A percentile compares a stretch with the other conserved stretches of the same genome.
Evolutionary conservation across 2,329 filamentous ascomycete species (phyloP).

Genomic region (Mollisia scopiformis): DNA sequence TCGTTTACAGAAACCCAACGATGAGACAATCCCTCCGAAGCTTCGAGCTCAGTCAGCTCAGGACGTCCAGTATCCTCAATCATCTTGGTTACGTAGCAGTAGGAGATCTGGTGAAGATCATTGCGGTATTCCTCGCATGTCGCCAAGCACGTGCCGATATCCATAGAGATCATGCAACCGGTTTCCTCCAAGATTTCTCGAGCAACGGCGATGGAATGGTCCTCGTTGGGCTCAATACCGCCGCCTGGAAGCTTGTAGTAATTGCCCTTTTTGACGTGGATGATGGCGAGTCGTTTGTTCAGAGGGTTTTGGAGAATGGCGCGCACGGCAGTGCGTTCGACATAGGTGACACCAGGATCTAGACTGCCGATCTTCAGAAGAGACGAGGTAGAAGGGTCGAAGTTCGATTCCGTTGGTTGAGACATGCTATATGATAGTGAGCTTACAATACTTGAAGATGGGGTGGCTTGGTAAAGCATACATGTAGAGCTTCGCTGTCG

Average conservation of each 20-base stretch:
- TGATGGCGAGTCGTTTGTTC: not conserved
- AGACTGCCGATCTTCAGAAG: not conserved
- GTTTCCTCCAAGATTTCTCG: not conserved
- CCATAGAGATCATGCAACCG: not conserved
- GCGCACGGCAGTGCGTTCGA: not conserved
- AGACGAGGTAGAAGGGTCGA: too few relatives aligned
- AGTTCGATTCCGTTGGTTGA: not conserved
- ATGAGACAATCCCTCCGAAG: not conserved
- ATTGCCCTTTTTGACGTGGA: not conserved
- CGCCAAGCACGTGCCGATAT: not conserved
- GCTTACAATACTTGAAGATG: not conserved
- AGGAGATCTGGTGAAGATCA: not conserved
- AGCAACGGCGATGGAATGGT: not conserved
- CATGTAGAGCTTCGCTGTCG: not conserved
- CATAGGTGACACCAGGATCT: not conserved
- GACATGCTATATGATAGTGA: not conserved
- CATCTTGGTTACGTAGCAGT: constrained; percentile 2
- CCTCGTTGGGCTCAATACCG: not conserved
- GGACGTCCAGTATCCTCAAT: not conserved
- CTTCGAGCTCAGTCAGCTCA: not conserved
- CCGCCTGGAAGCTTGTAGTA: not conserved
- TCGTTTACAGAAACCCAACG: not conserved
- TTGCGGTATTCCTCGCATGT: not conserved
- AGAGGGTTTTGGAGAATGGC: not conserved
- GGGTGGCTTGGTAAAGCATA: not conserved